Percentiles rank a stretch among this genome's conserved stretches.
These are phyloP conservation scores for Penicillium polonicum DNA, from an alignment of 2,329 filamentous ascomycete species.

Conservation along the genomic window DNA sequence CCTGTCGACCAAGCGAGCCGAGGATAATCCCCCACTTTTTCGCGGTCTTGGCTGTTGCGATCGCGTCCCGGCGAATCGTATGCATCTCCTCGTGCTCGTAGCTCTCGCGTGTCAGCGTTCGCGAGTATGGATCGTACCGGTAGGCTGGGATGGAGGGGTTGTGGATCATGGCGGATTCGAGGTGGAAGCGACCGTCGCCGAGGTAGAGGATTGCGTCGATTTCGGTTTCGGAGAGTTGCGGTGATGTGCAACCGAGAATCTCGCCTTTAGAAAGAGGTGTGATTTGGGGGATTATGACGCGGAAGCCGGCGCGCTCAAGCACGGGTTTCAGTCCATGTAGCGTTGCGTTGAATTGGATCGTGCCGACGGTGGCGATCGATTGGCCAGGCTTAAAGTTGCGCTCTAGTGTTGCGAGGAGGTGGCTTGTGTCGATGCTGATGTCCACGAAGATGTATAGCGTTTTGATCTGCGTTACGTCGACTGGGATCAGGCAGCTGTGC, in stretches of 20 bases:
- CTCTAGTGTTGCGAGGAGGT: conserved; percentile 81
- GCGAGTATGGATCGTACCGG: conserved; percentile 93
- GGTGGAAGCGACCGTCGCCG: conserved; percentile 89
- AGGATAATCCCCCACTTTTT: conserved; percentile 94
- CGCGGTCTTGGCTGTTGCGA: conserved; percentile 70
- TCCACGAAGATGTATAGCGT: conserved; percentile 98
- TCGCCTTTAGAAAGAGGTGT: conserved; percentile 90
- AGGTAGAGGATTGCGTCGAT: conserved; percentile 84
- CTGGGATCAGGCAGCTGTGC: conserved; percentile 92
- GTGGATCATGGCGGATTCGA: conserved; percentile 98
- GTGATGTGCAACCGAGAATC: conserved; percentile 95
- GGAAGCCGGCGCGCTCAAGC: conserved; percentile 81
- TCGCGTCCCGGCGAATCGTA: conserved; percentile 72
- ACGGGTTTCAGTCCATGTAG: conserved; percentile 79
- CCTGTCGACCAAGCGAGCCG: conserved; percentile 87
- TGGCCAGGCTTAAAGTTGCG: conserved; percentile 84
- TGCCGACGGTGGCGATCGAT: conserved; percentile 89
- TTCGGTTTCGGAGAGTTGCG: conserved; percentile 59
- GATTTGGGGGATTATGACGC: conserved; percentile 85
- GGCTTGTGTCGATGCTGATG: conserved; percentile 88
- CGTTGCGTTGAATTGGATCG: conserved; percentile 98
- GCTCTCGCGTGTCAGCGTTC: conserved; percentile 83
- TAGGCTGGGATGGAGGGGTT: conserved; percentile 90
- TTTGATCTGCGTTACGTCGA: conserved; percentile 94
- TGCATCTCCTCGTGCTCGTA: conserved; percentile 94